Base-by-base conservation (phyloP, 305 asterid genomes). In the Salvia sclarea region DNA sequence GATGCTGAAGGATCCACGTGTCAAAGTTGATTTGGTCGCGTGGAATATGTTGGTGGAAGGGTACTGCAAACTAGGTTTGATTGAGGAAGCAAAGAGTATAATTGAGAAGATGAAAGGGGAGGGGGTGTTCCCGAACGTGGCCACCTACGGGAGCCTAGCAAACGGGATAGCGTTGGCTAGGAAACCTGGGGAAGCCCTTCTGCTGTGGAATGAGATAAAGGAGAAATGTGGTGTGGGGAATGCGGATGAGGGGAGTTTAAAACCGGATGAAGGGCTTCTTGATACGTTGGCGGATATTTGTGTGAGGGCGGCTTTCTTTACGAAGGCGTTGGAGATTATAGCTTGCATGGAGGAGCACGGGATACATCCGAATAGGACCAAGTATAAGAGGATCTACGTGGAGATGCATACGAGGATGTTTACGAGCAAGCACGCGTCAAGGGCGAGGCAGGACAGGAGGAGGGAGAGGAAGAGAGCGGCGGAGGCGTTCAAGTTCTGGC, bases 351-450 rank as follows among this genome's bases (percentile, higher is more conserved):
- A 94, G 78, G 86, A 84, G 66, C 74, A 89, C 6, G 97, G 91
- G 8, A 91, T 94, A 59, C 79, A 85, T 24, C 96, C 97, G 11
- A 93, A 93, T 74, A 91, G 91, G 80, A 83, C 96, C 1, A 94
- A 94, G 88, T 94, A 84, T 63, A 88, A 88, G 75, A 82, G 96
- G 77, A 94, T 94, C 45, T 91, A 87, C 7, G 96, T 94, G 25
- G 98, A 94, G 85, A 91, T 94, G 98, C 98, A 94, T 75, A 88
- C 97, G n/a, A 85, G 93, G 80, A 94, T 94, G 97, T 94, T 91
- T 83, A 87, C 98, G 2, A 94, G 98, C 63, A 94, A 94, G 91
- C 98, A 94, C 16, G 97, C 98, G 4, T 94, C 98, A 6, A 80
- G 82, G 78, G 96, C 98, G 41, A 79, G 98, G 57, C 95, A 87